Conservation (phyloP, 1,284 basidiomycete species). For the Moesziomyces globuligerus region DNA sequence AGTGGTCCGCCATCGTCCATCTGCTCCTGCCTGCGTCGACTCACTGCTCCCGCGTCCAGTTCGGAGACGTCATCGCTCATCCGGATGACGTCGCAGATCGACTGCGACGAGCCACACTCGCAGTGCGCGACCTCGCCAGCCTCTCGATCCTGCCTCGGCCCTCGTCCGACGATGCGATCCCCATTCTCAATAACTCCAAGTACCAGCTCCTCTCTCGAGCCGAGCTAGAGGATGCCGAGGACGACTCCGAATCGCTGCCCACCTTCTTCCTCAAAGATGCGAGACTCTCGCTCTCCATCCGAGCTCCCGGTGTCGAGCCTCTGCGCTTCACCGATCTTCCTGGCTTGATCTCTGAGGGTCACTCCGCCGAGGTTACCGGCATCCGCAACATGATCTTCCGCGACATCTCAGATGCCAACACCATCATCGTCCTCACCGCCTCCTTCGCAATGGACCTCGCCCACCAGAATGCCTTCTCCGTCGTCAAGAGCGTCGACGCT, state of each 20-base stretch:
- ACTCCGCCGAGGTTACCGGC: conserved; percentile 3
- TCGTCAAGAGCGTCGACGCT: conserved; percentile 6
- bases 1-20: conserved; percentile 11
- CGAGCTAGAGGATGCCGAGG: conserved; percentile 23
- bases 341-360: conserved; percentile 18
- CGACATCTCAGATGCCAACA: conserved; percentile 13
- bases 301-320: conserved; percentile 13
- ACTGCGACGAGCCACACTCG: conserved; percentile 19
- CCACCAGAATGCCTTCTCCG: conserved; percentile 14
- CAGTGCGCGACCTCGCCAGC: conserved; percentile 8
- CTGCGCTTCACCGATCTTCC: conserved; percentile 31
- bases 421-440: conserved; percentile 17
- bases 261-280: conserved; percentile 18
- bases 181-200: neutral
- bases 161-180: neutral
- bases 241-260: conserved; percentile 5
- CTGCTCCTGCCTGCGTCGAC: conserved; percentile 3
- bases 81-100: conserved; percentile 20
- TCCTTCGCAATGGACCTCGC: conserved; percentile 18
- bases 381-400: conserved; percentile 16
- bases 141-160: neutral
- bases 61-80: conserved; percentile 13
- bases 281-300: conserved; percentile 12
- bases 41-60: neutral
- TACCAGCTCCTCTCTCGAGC: conserved; percentile 8